Evolutionary conservation across 2,329 filamentous ascomycete species (phyloP).

Genomic region (Alternaria solani): DNA sequence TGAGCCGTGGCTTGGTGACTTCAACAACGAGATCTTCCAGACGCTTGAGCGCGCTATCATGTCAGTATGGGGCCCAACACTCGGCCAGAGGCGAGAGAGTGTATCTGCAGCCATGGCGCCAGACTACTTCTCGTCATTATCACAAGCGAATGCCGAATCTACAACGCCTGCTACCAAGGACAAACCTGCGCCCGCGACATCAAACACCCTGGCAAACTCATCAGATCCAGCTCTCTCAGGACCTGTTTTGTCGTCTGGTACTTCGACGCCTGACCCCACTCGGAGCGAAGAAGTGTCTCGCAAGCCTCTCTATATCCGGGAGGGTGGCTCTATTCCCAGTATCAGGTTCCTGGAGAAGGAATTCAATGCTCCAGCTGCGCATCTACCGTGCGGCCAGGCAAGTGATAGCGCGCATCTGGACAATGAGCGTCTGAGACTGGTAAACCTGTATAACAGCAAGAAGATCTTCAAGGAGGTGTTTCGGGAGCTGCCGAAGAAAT

Average conservation of each 20-base stretch:
- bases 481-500: slow-evolving; percentile 60
- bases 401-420: slow-evolving; percentile 94
- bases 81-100: slow-evolving; percentile 37
- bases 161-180: slow-evolving; percentile 12
- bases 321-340: slow-evolving; percentile 93
- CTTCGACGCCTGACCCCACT: slow-evolving; percentile 2
- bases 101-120: slow-evolving; percentile 17
- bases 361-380: slow-evolving; percentile 87
- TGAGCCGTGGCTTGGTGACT: slow-evolving; percentile 95
- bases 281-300: slow-evolving; percentile 19
- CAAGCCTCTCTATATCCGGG: slow-evolving; percentile 89
- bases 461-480: slow-evolving; percentile 93
- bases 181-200: slow-evolving; percentile 57
- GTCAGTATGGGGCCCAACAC: slow-evolving; percentile 76
- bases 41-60: slow-evolving; percentile 87
- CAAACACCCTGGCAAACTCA: slow-evolving; percentile 59
- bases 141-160: slow-evolving; percentile 17
- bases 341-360: slow-evolving; percentile 96
- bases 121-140: slow-evolving; percentile 25
- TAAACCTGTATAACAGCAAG: slow-evolving; percentile 88
- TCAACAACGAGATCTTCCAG: slow-evolving; percentile 87
- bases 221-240: slow-evolving; percentile 28
- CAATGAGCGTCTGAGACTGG: slow-evolving; percentile 88
- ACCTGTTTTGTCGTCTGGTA: slow-evolving; percentile 4
- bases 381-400: slow-evolving; percentile 92